A percentile compares a stretch with the other conserved stretches of the same genome.
phyloP scores from a whole-genome alignment of 306 rosid genomes.

The Malus asiatica region DNA sequence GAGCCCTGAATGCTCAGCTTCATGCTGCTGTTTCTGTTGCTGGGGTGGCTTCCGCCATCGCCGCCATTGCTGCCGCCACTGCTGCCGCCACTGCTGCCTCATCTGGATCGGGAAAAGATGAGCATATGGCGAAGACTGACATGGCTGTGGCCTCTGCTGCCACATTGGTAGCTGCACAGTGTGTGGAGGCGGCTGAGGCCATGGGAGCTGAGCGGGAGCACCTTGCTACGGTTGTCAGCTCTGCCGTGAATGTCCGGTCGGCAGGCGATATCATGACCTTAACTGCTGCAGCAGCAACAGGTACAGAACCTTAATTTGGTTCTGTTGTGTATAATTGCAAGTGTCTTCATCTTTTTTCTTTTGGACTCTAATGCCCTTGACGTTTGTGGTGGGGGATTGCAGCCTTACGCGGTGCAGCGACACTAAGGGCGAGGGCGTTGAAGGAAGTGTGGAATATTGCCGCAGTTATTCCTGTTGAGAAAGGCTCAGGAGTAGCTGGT shows the following conservation, averaged over 20 bases:
- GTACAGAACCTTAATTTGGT: constrained; percentile 10
- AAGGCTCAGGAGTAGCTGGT: constrained; percentile 31
- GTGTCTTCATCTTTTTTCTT: not conserved
- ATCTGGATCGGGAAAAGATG: constrained; percentile 43
- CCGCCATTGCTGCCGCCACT: constrained; percentile 55
- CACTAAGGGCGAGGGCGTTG: constrained; percentile 84
- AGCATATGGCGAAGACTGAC: constrained; percentile 63
- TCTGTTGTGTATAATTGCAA: not conserved
- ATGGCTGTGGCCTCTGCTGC: constrained; percentile 94
- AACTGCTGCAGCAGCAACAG: constrained; percentile 90
- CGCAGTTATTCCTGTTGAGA: constrained; percentile 76
- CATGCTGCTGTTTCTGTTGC: constrained; percentile 90
- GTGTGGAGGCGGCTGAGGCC: constrained; percentile 90
- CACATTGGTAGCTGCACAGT: constrained; percentile 84
- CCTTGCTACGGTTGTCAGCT: constrained; percentile 67
- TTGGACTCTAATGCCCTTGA: not conserved
- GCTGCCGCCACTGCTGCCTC: constrained; percentile 50
- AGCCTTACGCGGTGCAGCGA: constrained; percentile 96
- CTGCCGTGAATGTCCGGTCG: constrained; percentile 86
- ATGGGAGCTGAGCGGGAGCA: constrained; percentile 91
- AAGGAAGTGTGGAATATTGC: constrained; percentile 96
- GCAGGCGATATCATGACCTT: constrained; percentile 84
- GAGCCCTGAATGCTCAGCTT: constrained; percentile 84
- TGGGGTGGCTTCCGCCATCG: constrained; percentile 78
- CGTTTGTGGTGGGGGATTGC: constrained; percentile 9